Conservation (phyloP, 345 rosid genomes). For the Theobroma cacao region DNA sequence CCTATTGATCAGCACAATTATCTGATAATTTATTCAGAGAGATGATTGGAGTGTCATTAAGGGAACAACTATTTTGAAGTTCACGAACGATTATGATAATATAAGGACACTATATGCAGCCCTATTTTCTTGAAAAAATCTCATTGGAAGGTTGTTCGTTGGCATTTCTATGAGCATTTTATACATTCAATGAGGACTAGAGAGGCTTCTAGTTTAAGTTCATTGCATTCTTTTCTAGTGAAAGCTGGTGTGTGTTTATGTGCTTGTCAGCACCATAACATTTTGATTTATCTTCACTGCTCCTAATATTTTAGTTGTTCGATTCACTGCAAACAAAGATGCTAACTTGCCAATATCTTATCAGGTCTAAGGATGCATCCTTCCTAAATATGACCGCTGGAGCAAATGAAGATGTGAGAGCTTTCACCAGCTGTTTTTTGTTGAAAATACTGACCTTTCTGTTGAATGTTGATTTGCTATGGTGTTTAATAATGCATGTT, state of each 20-base stretch:
- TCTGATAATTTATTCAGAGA: not conserved
- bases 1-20: not conserved
- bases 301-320: not conserved
- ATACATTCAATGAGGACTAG: not conserved
- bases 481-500: not conserved
- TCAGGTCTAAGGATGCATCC: constrained; percentile 75
- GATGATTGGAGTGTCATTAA: not conserved
- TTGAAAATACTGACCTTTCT: not conserved
- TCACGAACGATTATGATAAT: not conserved
- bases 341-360: not conserved
- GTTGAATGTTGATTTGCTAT: not conserved
- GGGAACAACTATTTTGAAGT: not conserved
- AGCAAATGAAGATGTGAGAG: constrained; percentile 80
- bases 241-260: not conserved
- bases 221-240: not conserved
- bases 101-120: not conserved
- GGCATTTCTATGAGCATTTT: not conserved
- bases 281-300: not conserved
- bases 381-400: constrained; percentile 80
- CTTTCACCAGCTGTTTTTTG: not conserved
- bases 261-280: not conserved
- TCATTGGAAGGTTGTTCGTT: not conserved
- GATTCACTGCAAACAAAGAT: not conserved
- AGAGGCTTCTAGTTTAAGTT: not conserved
- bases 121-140: not conserved